Base-by-base conservation (phyloP, 148 eudicot genomes). In the Limonium bicolor region DNA sequence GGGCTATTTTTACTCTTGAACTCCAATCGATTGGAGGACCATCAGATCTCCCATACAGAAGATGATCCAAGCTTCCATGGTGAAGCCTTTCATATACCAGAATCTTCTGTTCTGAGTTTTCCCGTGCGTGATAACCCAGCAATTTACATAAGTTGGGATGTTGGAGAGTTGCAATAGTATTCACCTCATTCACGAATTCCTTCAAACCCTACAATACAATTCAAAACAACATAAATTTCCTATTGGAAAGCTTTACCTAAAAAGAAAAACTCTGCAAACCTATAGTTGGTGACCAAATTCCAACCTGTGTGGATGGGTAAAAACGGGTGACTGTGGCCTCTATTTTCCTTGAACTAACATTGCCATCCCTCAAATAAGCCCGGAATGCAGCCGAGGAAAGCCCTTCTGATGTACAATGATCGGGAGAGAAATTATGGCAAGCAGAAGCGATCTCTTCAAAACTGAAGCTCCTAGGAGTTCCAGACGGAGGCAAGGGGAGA, bases 91-190 rank as follows among this genome's bases (percentile, higher is more conserved):
- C 95, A 41, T 83, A 84, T 17, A 80, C 94, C 67, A 88, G 61
- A 68, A 80, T 80, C 72, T 87, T 72, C 19, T 59, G 71, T 28
- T 77, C 92, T 6, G 87, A 77, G 46, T 72, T 80, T 25, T 83
- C 94, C 6, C 74, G 76, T 20, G 86, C 93, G 67, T 88, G 97
- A 58, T 67, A 84, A 39, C 97, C 97, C 46, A 88, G 72, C 73
- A 88, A 48, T 59, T 77, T 88, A 54, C 94, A 83, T 32, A 88
- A 76, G 51, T 52, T 78, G 6, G 97, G 87, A 67, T 88, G 92
- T 46, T 80, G 95, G 59, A 88, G 56, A 51, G 95, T 71, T 25
- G 87, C 93, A 36, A 88, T 78, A 21, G 80, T 75, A 58, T 75
- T 88, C 47, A 69, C 84, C 69, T 88, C 94, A 41, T 56, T 77